Evolutionary conservation across 352 stramenopile species (phyloP), one percentile per base, ranked within the genome.

Genomic region (Aphanomyces cochlioides): DNA sequence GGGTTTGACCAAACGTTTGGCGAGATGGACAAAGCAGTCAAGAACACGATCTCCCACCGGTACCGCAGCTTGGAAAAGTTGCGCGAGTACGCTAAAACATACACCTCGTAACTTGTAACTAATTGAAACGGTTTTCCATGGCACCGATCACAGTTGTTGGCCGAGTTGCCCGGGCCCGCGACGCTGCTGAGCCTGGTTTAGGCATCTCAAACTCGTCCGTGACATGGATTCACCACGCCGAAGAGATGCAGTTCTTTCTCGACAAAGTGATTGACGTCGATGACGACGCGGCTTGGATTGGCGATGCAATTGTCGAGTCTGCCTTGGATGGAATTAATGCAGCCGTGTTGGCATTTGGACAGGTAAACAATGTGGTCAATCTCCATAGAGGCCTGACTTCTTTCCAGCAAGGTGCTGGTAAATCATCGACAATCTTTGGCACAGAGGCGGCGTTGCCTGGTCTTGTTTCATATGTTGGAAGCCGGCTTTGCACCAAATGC

Each of bases 41-140:
- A 97, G 80, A 97, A 97, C 82, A 77, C 76, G 53, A 96, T 97
- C 73, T 96, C 87, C 63, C 91, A 97, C 75, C 85, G 91, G 56
- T 93, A 84, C 84, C 89, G 89, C 72, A 83, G 84, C 54, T 78
- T 95, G 21, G 80, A 93, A 56, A 80, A 83, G 69, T 78, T 95
- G 7, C 67, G 61, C 48, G 56, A 39, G 21, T 57, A 68, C 41
- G 61, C 61, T 17, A 56, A 15, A 19, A 58, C 54, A 39, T 45
- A 69, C 28, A 19, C 3, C 40, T 15, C 36, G 28, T 61, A 50
- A 34, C 17, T 28, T 36, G 7, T 13, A 64, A n/a, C 10, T 50
- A n/a, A n/a, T n/a, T n/a, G 43, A 50, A 50, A 50, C 43, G 43
- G 43, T 50, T n/a, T n/a, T 50, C 43, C 0, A 50, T 50, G 43